Percentiles rank a stretch among this genome's conserved stretches.
Evolutionary conservation across 768 basidiomycete species (phyloP).

Genomic region (Myochromella boudieri): DNA sequence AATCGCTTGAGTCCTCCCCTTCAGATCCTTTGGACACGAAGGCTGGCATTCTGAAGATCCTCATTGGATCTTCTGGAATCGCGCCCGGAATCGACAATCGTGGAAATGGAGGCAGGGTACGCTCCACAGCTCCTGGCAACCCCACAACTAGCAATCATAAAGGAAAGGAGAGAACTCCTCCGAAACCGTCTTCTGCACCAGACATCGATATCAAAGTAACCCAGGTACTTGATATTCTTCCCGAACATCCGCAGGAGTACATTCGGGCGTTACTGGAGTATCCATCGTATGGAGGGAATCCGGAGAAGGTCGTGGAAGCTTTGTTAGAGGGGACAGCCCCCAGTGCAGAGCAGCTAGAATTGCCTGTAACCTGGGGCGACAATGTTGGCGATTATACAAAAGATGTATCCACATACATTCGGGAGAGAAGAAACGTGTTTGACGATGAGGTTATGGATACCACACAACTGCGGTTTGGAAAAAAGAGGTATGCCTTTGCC

Average conservation of each 20-base stretch:
- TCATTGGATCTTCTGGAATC: constrained; percentile 62
- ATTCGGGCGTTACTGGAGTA: constrained; percentile 56
- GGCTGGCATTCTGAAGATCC: constrained; percentile 60
- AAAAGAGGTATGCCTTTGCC: constrained; percentile 37
- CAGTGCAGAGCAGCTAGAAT: constrained; percentile 24
- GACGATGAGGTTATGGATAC: constrained; percentile 73
- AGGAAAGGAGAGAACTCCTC: constrained; percentile 41
- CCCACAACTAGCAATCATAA: constrained; percentile 21
- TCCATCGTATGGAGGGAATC: constrained; percentile 48
- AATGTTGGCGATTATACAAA: constrained; percentile 2
- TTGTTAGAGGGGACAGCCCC: constrained; percentile 77
- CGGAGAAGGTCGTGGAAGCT: constrained; percentile 66
- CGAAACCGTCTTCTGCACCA: constrained; percentile 28
- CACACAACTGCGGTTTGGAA: constrained; percentile 58
- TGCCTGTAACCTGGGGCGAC: neutral
- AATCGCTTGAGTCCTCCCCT: constrained; percentile 31
- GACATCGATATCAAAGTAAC: constrained; percentile 58
- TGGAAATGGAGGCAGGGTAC: constrained; percentile 25
- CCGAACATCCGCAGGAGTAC: constrained; percentile 56
- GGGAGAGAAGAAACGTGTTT: constrained; percentile 70
- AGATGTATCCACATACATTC: constrained; percentile 22
- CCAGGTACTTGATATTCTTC: constrained; percentile 77
- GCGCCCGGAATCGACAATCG: constrained; percentile 37
- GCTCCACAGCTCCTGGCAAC: neutral
- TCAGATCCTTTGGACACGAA: neutral